Conservation (phyloP, 2,329 filamentous ascomycete genomes). For the Pseudocercospora musae region DNA sequence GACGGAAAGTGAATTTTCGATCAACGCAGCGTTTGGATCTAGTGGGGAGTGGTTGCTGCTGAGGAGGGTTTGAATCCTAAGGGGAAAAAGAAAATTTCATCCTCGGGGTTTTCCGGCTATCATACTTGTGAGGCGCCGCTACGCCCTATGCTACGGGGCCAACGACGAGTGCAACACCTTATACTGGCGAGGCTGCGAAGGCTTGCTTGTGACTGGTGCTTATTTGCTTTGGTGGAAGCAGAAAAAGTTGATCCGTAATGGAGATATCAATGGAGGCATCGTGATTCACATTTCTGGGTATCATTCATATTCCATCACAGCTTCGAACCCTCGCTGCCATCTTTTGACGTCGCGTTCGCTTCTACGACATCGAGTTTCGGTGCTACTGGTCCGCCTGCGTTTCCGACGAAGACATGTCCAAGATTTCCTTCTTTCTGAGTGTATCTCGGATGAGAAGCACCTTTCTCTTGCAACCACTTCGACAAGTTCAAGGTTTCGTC, state of each 20-base stretch:
- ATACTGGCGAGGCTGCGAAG: neutral
- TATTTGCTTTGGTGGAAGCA: neutral
- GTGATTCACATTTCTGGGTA: neutral
- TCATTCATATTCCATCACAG: neutral
- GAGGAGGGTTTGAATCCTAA: no score
- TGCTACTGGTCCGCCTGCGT: neutral
- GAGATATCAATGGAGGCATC: neutral
- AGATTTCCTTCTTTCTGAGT: constrained; percentile 7
- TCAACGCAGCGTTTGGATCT: no score
- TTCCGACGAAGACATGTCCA: constrained; percentile 12
- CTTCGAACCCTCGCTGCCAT: neutral
- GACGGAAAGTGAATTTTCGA: no score
- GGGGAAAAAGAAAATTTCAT: no score
- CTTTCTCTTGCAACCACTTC: constrained; percentile 28
- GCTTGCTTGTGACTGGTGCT: neutral
- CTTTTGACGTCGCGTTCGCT: neutral
- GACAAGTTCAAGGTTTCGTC: constrained; percentile 54
- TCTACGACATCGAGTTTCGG: neutral
- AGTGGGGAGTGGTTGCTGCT: no score
- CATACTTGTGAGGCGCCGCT: neutral
- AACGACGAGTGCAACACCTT: neutral
- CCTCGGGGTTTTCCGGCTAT: no score
- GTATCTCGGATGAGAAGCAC: constrained; percentile 1
- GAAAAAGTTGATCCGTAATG: neutral
- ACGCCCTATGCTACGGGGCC: neutral